phyloP scores from a whole-genome alignment of 2,329 filamentous ascomycete species.

The Epichloe festucae region DNA sequence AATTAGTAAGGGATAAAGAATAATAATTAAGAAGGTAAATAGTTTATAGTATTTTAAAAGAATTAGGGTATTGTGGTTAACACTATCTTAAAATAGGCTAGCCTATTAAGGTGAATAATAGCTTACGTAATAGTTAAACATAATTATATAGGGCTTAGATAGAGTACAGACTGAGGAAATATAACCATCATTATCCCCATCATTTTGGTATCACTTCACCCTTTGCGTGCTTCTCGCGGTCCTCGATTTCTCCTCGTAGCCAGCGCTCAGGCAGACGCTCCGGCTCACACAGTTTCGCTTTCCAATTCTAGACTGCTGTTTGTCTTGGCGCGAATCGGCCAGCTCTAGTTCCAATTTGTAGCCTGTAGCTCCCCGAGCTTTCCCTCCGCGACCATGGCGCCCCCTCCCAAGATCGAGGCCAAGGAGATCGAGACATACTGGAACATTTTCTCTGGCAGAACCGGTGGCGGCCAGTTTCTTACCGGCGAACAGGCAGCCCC shows the following conservation, averaged over 20 bases:
- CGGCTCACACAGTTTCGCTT: not conserved
- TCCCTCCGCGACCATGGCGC: constrained; percentile 26
- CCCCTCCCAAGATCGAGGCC: constrained; percentile 45
- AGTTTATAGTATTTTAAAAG: no score
- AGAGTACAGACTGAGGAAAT: no score
- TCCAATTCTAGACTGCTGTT: not conserved
- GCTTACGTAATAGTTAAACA: no score
- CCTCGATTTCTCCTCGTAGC: not conserved
- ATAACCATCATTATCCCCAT: no score
- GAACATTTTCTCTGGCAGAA: constrained; percentile 49
- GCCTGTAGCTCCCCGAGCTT: not conserved
- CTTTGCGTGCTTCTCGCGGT: not conserved
- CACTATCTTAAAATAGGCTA: no score
- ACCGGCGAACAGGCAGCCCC: constrained; percentile 48
- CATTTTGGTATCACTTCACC: no score
- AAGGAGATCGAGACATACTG: constrained; percentile 53
- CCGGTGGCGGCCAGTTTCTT: constrained; percentile 45
- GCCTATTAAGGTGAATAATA: no score
- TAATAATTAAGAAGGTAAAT: no score
- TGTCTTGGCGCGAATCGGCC: not conserved
- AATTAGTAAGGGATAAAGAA: no score
- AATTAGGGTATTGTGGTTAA: no score
- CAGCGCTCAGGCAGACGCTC: not conserved
- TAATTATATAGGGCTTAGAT: no score
- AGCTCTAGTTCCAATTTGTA: not conserved